A percentile compares a stretch with the other conserved stretches of the same genome.
Evolutionary conservation across 768 basidiomycete species (phyloP).

Genomic region (Macrolepiota fuliginosa): DNA sequence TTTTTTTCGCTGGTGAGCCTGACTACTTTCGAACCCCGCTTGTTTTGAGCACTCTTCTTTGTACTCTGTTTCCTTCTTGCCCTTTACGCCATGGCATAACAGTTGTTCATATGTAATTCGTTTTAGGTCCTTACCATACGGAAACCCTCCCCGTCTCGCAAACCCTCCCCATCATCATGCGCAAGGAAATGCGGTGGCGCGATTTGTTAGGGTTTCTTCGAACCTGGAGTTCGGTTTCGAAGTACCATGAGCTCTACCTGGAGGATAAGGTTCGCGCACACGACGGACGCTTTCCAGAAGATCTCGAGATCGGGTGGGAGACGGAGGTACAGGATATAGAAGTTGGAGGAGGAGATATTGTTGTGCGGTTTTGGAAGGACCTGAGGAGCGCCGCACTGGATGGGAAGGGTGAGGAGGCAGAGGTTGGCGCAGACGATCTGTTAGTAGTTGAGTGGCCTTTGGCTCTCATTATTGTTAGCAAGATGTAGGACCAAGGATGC

Average conservation of each 20-base stretch:
- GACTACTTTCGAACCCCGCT: not conserved
- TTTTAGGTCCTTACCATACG: conserved; percentile 2
- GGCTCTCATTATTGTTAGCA: conserved; percentile 37
- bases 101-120: no score
- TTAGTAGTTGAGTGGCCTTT: conserved; percentile 52
- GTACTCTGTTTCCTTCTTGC: no score
- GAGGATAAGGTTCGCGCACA: conserved; percentile 39
- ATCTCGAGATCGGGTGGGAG: conserved; percentile 14
- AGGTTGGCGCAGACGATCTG: conserved; percentile 33
- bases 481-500: no score
- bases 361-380: conserved; percentile 58
- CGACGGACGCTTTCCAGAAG: conserved; percentile 31
- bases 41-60: conserved; percentile 10
- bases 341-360: conserved; percentile 56
- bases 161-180: conserved; percentile 47
- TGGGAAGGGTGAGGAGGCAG: conserved; percentile 21
- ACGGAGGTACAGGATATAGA: conserved; percentile 21
- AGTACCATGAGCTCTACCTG: conserved; percentile 61
- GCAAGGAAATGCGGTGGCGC: conserved; percentile 59
- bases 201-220: conserved; percentile 66
- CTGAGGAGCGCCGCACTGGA: conserved; percentile 37
- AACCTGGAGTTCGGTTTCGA: conserved; percentile 70
- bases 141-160: conserved; percentile 2
- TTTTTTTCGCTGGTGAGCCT: no score
- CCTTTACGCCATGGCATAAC: no score